Conservation (phyloP, 495 filamentous ascomycete species). For the Entonaema liquescens region DNA sequence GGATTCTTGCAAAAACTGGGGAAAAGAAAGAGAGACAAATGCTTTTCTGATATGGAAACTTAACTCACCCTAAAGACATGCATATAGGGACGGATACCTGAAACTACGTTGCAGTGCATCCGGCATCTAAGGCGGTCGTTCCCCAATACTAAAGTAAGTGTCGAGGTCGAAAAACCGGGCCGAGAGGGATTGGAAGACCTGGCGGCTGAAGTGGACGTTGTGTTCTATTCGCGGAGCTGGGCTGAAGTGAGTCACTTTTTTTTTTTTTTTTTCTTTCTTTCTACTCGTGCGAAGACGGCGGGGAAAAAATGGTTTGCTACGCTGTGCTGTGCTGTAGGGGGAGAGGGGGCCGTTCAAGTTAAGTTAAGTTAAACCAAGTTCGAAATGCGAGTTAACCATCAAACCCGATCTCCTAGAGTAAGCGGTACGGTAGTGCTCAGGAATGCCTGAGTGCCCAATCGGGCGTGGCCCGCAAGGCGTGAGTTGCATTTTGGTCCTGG, state of each 20-base stretch:
- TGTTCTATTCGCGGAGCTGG: slow-evolving; percentile 77
- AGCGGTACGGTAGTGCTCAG: slow-evolving; percentile 59
- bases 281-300: slow-evolving; percentile 24
- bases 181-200: slow-evolving; percentile 67
- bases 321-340: no score
- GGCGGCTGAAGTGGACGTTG: slow-evolving; percentile 69
- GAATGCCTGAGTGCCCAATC: slow-evolving; percentile 61
- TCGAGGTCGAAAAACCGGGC: slow-evolving; percentile 75
- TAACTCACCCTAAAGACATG: slow-evolving; percentile 33
- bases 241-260: slow-evolving; percentile 64
- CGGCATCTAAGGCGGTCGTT: slow-evolving; percentile 60
- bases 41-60: slow-evolving; percentile 24
- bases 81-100: slow-evolving; percentile 72
- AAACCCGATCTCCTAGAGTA: slow-evolving; percentile 47
- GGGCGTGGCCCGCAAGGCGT: slow-evolving; percentile 55
- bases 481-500: slow-evolving; percentile 39
- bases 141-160: slow-evolving; percentile 64
- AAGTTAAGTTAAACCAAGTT: not conserved
- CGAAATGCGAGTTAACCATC: slow-evolving; percentile 11
- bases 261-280: not conserved
- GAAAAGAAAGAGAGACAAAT: not conserved
- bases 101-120: slow-evolving; percentile 69
- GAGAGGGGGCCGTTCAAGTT: no score
- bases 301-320: slow-evolving; percentile 4
- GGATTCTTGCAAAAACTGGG: not conserved